Percentiles rank a stretch among this genome's conserved stretches.
Conservation (phyloP, 768 basidiomycete genomes). For the Rhizopogon rudus region DNA sequence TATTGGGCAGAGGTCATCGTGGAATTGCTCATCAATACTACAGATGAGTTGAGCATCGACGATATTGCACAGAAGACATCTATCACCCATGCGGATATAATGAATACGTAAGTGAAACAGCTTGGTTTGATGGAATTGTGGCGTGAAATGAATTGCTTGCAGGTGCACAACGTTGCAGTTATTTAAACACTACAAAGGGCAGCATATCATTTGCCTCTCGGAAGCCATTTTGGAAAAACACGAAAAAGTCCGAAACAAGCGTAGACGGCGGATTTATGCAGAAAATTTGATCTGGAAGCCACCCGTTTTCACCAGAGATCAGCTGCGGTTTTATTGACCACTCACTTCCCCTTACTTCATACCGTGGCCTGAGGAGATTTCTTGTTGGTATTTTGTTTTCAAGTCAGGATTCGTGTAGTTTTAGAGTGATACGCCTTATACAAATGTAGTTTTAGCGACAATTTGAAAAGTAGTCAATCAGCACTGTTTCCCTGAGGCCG, state of each 20-base stretch:
- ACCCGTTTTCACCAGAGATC: conserved; percentile 86
- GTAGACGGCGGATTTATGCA: conserved; percentile 72
- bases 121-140: conserved; percentile 3
- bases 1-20: conserved; percentile 98
- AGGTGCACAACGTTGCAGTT: conserved; percentile 93
- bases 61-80: conserved; percentile 95
- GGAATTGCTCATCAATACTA: conserved; percentile 71
- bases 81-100: conserved; percentile 93
- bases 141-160: conserved; percentile 12
- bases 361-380: not conserved
- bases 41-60: conserved; percentile 84
- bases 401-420: conserved; percentile 15
- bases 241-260: conserved; percentile 77
- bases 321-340: conserved; percentile 61
- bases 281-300: conserved; percentile 91
- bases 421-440: conserved; percentile 9
- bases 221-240: conserved; percentile 90
- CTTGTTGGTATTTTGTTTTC: not conserved
- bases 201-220: conserved; percentile 89
- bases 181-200: conserved; percentile 94
- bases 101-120: conserved; percentile 83
- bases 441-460: conserved; percentile 5
- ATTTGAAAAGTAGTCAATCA: conserved; percentile 1
- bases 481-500: conserved; percentile 6
- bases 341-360: not conserved